Evolutionary conservation across 176 grass and related monocot species (phyloP), one percentile per base, ranked within the genome.

Genomic region (Zoysia japonica): DNA sequence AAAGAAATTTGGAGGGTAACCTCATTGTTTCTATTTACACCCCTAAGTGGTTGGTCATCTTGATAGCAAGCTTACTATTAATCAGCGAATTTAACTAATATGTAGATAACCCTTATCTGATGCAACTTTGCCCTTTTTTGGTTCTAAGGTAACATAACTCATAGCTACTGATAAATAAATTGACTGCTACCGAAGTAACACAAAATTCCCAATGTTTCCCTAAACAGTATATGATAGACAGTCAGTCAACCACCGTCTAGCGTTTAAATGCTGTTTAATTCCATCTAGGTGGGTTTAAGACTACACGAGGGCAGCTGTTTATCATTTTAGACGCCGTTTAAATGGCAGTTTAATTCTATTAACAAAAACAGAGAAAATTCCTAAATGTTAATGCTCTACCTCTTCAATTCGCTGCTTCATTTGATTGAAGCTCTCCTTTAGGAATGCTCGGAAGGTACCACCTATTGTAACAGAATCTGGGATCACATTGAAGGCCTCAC

Each of bases 391-490:
- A 60, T 73, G 52, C 2, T 20, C 14, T 74, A 92, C 93, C 90
- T 96, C 93, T 87, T 96, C 88, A 19, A 96, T 96, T 63, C 93
- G 82, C 72, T 88, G 85, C 59, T 75, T 92, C 74, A 97, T 84
- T 76, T 93, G 94, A 73, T 67, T 68, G 86, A 93, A 90, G 68
- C 94, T 93, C 77, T 91, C 89, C 65, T 93, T 91, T 41, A 90
- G 77, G 74, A 97, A 93, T 12, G 94, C 91, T 67, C 94, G 87
- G 89, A 97, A 97, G 68, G 94, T 97, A 53, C 94, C 91, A 51
- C 89, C 89, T 76, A 97, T 91, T 49, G 91, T 90, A 38, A 96
- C 94, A 9, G 91, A 97, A 97, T 97, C 89, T 45, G 94, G 94
- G 70, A 97, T 97, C 14, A 97, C 94, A 86, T 93, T 97, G 88